Evolutionary conservation across 2,329 filamentous ascomycete species (phyloP).

Genomic region (Penicillium sp.): DNA sequence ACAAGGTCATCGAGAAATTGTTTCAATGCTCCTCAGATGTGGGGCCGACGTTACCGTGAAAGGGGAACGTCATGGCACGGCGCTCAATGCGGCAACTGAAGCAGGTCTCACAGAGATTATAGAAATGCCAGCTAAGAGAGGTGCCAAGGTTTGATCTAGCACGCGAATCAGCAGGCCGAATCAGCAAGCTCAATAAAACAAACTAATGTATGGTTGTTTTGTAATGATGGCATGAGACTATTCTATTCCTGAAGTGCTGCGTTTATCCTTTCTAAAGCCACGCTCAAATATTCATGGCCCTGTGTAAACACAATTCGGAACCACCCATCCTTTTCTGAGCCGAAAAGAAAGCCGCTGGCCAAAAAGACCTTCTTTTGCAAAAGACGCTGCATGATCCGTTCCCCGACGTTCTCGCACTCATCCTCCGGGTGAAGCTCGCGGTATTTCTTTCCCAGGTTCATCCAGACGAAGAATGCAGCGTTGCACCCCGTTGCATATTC

Average conservation of each 20-base stretch:
- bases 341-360: slow-evolving; percentile 35
- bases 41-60: background rate
- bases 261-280: slow-evolving; percentile 33
- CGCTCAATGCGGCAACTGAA: background rate
- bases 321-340: slow-evolving; percentile 42
- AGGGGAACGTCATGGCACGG: background rate
- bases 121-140: background rate
- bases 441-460: slow-evolving; percentile 46
- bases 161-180: background rate
- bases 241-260: slow-evolving; percentile 13
- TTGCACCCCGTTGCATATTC: slow-evolving; percentile 50
- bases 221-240: background rate
- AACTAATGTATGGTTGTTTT: background rate
- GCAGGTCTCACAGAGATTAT: background rate
- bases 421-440: slow-evolving; percentile 20
- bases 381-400: slow-evolving; percentile 35
- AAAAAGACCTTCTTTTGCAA: slow-evolving; percentile 38
- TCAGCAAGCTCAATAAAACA: background rate
- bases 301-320: slow-evolving; percentile 45
- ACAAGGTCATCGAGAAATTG: background rate
- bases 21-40: background rate
- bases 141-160: background rate
- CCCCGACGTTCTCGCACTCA: slow-evolving; percentile 18
- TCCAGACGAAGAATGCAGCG: slow-evolving; percentile 58
- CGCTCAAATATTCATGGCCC: slow-evolving; percentile 28